These are phyloP conservation scores for Corymbia maculata DNA, from an alignment of 345 rosid genomes.

Conservation along the genomic window DNA sequence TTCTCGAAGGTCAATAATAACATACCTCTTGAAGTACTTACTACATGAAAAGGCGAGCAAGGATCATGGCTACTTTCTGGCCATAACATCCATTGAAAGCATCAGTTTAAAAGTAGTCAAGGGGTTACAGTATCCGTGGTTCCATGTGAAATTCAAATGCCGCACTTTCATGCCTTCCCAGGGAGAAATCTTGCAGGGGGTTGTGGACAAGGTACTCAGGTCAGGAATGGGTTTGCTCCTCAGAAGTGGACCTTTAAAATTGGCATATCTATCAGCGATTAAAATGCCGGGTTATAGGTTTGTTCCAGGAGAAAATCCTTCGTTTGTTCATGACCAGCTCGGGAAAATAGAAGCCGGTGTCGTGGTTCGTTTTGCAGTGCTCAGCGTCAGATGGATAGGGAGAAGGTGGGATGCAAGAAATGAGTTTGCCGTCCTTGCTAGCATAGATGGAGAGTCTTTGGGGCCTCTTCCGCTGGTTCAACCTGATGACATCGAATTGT, in stretches of 20 bases:
- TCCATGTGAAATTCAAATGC: slow-evolving; percentile 58
- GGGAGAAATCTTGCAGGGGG: slow-evolving; percentile 69
- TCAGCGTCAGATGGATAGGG: slow-evolving; percentile 67
- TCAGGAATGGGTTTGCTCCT: slow-evolving; percentile 56
- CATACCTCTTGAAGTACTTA: neutral
- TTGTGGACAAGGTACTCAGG: slow-evolving; percentile 57
- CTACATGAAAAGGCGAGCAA: slow-evolving; percentile 45
- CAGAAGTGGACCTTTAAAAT: slow-evolving; percentile 62
- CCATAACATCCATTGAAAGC: slow-evolving; percentile 49
- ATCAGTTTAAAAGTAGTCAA: slow-evolving; percentile 66
- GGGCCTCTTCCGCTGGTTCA: neutral
- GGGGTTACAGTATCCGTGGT: slow-evolving; percentile 55
- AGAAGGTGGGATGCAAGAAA: slow-evolving; percentile 22
- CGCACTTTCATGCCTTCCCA: slow-evolving; percentile 65
- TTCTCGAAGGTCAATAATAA: neutral
- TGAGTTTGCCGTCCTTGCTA: neutral
- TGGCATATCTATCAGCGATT: slow-evolving; percentile 30
- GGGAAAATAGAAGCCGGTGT: slow-evolving; percentile 48
- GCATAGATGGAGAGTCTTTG: neutral
- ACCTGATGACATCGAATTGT: neutral
- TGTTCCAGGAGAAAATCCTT: slow-evolving; percentile 55
- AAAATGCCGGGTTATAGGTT: slow-evolving; percentile 62
- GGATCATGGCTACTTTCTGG: slow-evolving; percentile 60
- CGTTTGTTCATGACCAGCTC: slow-evolving; percentile 48
- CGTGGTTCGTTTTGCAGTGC: slow-evolving; percentile 45